Conservation (phyloP, 2,329 filamentous ascomycete species). For the Cordyceps fumosorosea region DNA sequence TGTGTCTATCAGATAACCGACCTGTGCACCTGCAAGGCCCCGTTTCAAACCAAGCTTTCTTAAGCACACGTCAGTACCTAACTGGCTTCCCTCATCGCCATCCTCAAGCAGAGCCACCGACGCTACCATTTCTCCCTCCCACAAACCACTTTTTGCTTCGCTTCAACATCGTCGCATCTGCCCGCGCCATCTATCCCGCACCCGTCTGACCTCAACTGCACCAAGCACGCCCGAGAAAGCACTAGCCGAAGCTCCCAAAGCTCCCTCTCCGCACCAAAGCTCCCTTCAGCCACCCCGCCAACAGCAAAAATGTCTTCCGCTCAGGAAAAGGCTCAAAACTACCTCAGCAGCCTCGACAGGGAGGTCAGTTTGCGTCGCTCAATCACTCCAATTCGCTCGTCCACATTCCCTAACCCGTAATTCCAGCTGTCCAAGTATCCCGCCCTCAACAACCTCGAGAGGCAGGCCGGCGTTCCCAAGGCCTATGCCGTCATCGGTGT, state of each 20-base stretch:
- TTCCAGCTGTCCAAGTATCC: slow-evolving; percentile 77
- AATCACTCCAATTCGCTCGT: background rate
- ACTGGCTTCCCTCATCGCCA: slow-evolving; percentile 19
- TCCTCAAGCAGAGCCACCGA: slow-evolving; percentile 26
- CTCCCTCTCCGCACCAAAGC: background rate
- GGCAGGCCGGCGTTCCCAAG: slow-evolving; percentile 76
- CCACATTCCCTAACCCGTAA: background rate
- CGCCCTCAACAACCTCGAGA: slow-evolving; percentile 77
- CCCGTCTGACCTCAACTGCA: background rate
- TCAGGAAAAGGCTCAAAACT: slow-evolving; percentile 70
- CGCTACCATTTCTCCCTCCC: slow-evolving; percentile 21
- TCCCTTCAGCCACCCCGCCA: slow-evolving; percentile 13
- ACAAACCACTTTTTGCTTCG: slow-evolving; percentile 8
- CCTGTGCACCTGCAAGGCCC: slow-evolving; percentile 6
- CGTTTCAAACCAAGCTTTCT: slow-evolving; percentile 15
- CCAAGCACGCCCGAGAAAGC: background rate
- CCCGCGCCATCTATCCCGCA: background rate
- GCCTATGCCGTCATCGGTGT: slow-evolving; percentile 75
- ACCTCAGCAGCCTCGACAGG: slow-evolving; percentile 73
- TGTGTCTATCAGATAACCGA: background rate
- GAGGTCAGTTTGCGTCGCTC: slow-evolving; percentile 52
- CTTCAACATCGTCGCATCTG: slow-evolving; percentile 10
- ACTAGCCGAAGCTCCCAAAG: background rate
- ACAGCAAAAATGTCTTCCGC: slow-evolving; percentile 58
- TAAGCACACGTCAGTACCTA: slow-evolving; percentile 16